Percentiles rank a stretch among this genome's conserved stretches.
Conservation (phyloP, 116 monocot species). For the Cymodocea nodosa region DNA sequence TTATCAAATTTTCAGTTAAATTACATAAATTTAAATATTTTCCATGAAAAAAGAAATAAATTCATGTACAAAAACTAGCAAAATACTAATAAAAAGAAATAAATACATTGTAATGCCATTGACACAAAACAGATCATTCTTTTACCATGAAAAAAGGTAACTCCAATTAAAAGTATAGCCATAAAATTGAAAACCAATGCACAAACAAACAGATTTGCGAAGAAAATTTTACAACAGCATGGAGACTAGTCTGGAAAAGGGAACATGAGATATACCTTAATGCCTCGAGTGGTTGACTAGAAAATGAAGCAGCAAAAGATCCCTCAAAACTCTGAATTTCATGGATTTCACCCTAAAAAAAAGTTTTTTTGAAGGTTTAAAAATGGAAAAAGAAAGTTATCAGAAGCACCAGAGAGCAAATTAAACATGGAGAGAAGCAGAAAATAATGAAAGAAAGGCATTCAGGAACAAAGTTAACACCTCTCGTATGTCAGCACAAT, state of each 20-base stretch:
- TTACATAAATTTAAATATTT: too few relatives aligned
- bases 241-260: background rate
- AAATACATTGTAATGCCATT: too few relatives aligned
- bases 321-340: constrained; percentile 56
- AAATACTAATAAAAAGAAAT: too few relatives aligned
- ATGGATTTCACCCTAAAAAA: constrained; percentile 39
- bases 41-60: too few relatives aligned
- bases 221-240: too few relatives aligned
- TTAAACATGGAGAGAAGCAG: background rate
- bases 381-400: background rate
- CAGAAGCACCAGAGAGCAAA: constrained; percentile 1
- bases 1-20: too few relatives aligned
- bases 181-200: too few relatives aligned
- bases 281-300: constrained; percentile 67
- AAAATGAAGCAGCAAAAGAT: constrained; percentile 62
- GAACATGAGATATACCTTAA: constrained; percentile 38
- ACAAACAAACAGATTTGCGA: too few relatives aligned
- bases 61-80: too few relatives aligned
- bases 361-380: background rate
- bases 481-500: constrained; percentile 16
- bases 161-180: too few relatives aligned
- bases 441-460: background rate
- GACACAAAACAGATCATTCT: too few relatives aligned
- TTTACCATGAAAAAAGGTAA: too few relatives aligned
- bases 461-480: constrained; percentile 14